These are phyloP conservation scores for Ampelomyces quisqualis DNA, from an alignment of 2,329 filamentous ascomycete genomes.

Conservation along the genomic window DNA sequence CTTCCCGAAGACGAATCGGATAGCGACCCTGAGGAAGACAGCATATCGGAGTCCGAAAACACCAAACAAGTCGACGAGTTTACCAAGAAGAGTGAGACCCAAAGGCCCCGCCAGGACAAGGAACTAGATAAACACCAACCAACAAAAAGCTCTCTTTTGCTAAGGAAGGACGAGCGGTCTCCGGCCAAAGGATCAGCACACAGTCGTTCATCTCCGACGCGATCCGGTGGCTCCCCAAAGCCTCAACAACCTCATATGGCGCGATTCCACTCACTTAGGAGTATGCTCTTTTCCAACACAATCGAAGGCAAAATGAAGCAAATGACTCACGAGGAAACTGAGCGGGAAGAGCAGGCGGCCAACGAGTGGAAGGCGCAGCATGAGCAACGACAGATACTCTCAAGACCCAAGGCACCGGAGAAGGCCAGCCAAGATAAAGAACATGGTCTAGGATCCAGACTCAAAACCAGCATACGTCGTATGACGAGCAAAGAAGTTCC, in stretches of 20 bases:
- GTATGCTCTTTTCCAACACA: conserved; percentile 35
- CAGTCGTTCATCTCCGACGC: conserved; percentile 8
- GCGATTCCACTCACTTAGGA: conserved; percentile 39
- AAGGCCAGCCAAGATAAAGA: conserved; percentile 17
- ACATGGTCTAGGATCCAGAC: conserved; percentile 22
- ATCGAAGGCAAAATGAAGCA: conserved; percentile 33
- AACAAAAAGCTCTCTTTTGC: conserved; percentile 13
- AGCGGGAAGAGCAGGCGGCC: conserved; percentile 20
- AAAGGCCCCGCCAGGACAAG: conserved; percentile 11
- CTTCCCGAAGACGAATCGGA: conserved; percentile 29
- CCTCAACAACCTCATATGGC: conserved; percentile 29
- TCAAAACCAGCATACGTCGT: conserved; percentile 29
- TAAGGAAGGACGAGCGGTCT: conserved; percentile 16
- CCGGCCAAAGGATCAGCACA: conserved; percentile 12
- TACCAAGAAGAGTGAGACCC: conserved; percentile 10
- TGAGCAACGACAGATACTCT: conserved; percentile 29
- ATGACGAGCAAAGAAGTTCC: conserved; percentile 33
- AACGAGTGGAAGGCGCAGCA: conserved; percentile 34
- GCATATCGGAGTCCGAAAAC: conserved; percentile 17
- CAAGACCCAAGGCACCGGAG: conserved; percentile 28
- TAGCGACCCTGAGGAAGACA: conserved; percentile 26
- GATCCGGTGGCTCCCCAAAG: conserved; percentile 12
- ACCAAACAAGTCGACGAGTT: conserved; percentile 7
- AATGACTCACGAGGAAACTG: conserved; percentile 18
- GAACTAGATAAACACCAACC: conserved; percentile 2